Percentiles rank a stretch among this genome's conserved stretches.
Evolutionary conservation across 1,139 yeast species (phyloP).

Genomic region (Pichia sp.): DNA sequence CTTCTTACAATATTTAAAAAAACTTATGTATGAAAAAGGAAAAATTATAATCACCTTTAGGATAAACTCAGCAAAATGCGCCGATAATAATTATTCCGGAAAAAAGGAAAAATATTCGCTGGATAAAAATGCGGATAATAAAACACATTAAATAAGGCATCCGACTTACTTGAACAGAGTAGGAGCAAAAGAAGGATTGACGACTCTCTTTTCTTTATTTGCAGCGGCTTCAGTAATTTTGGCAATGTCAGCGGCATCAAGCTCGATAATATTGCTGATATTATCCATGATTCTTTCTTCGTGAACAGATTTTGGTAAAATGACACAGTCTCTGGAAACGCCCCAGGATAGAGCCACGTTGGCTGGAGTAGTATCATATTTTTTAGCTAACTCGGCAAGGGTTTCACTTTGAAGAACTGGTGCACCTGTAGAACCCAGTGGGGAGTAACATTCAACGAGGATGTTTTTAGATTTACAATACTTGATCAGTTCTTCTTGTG

Average conservation of each 20-base stretch:
- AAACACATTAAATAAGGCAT: background rate
- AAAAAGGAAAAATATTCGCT: background rate
- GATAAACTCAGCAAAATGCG: too few relatives aligned
- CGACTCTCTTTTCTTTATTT: constrained; percentile 32
- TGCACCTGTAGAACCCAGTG: constrained; percentile 65
- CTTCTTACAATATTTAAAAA: too few relatives aligned
- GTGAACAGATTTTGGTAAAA: constrained; percentile 65
- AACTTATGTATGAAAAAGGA: too few relatives aligned
- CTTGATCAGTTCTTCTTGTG: constrained; percentile 55
- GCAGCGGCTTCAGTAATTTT: constrained; percentile 38
- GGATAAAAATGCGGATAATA: background rate
- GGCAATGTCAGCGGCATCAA: constrained; percentile 48
- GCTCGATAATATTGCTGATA: constrained; percentile 46
- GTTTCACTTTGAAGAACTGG: constrained; percentile 49
- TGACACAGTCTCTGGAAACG: constrained; percentile 58
- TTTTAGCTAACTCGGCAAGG: constrained; percentile 44
- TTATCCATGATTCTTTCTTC: constrained; percentile 54
- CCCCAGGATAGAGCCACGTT: constrained; percentile 67
- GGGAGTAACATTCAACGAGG: constrained; percentile 67
- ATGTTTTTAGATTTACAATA: constrained; percentile 49
- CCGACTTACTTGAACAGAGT: background rate
- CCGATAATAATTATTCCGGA: too few relatives aligned
- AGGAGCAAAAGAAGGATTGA: constrained; percentile 26
- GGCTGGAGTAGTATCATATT: constrained; percentile 49
- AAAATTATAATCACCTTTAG: too few relatives aligned